Percentiles rank a stretch among this genome's conserved stretches.
phyloP scores from a whole-genome alignment of 306 rosid genomes.

The Nissolia schottii region DNA sequence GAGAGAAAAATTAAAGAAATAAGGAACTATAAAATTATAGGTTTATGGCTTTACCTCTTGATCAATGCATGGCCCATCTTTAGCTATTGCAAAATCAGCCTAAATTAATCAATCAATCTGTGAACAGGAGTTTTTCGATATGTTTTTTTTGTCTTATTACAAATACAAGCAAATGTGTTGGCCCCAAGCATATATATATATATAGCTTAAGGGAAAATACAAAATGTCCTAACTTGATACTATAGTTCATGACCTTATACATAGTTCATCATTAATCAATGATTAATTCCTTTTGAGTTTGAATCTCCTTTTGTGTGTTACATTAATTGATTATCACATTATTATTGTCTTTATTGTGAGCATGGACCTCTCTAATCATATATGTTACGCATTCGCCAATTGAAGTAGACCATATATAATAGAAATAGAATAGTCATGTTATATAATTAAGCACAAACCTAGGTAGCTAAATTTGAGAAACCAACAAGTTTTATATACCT shows the following conservation, averaged over 20 bases:
- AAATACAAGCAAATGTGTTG: background rate
- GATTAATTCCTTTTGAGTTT: background rate
- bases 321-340: background rate
- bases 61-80: slow-evolving; percentile 22
- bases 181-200: background rate
- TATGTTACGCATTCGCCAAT: background rate
- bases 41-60: background rate
- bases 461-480: background rate
- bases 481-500: background rate
- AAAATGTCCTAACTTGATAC: background rate
- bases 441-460: background rate
- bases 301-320: background rate
- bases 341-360: background rate
- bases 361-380: background rate
- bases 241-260: background rate
- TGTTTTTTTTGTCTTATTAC: background rate
- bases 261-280: background rate
- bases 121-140: background rate
- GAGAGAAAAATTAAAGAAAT: too few species aligned
- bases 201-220: background rate
- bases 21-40: too few species aligned
- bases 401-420: background rate
- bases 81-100: background rate
- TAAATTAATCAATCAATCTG: background rate
- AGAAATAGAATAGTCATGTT: background rate